These are phyloP conservation scores for Geosmithia putterillii DNA, from an alignment of 2,329 filamentous ascomycete genomes.

Conservation along the genomic window DNA sequence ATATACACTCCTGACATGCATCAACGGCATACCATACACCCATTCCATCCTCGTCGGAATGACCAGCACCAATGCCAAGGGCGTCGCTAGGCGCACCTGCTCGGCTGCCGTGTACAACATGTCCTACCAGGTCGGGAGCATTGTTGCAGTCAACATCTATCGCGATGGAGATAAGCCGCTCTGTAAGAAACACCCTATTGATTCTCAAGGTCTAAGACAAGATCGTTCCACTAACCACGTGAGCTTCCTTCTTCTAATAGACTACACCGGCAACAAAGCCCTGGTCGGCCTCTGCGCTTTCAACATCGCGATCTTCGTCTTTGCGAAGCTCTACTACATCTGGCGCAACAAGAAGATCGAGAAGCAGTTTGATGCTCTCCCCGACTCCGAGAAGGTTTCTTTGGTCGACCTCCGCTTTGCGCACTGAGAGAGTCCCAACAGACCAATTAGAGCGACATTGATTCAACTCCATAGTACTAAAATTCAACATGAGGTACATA, in stretches of 20 bases:
- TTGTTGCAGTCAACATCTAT: background rate
- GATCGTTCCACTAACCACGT: too few relatives aligned
- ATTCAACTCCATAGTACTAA: too few relatives aligned
- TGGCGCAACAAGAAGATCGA: background rate
- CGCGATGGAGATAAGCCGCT: background rate
- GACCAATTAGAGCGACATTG: too few relatives aligned
- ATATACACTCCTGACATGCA: constrained; percentile 19
- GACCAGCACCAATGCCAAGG: background rate
- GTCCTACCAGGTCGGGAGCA: background rate
- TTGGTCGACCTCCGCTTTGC: too few relatives aligned
- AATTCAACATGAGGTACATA: too few relatives aligned
- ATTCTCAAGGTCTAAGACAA: too few relatives aligned
- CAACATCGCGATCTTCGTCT: background rate
- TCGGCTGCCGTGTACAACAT: background rate
- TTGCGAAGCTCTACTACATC: background rate
- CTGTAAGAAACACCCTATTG: too few relatives aligned
- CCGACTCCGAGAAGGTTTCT: background rate
- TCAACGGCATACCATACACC: background rate
- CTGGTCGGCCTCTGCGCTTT: background rate
- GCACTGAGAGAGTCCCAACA: too few relatives aligned
- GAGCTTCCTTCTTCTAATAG: too few relatives aligned
- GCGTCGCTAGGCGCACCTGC: background rate
- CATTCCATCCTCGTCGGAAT: constrained; percentile 9
- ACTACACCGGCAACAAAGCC: background rate
- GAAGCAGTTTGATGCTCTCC: background rate